Evolutionary conservation across 2,329 filamentous ascomycete species (phyloP).

Genomic region (Xylaria sp.): DNA sequence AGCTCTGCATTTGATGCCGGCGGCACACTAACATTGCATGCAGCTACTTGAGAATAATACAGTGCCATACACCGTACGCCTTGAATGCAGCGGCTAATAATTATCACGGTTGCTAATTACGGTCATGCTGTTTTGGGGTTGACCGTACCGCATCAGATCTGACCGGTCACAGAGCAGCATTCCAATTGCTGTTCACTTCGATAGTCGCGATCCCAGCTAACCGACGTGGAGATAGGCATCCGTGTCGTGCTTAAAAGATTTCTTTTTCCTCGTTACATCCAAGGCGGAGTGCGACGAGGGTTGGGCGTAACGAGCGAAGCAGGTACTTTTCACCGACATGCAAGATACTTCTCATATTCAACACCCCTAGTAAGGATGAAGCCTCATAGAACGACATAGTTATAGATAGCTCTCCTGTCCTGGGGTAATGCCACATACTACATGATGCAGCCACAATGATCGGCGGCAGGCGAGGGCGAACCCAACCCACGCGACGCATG

Average conservation of each 20-base stretch:
- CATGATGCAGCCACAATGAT: conserved; percentile 32
- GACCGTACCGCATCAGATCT: conserved; percentile 19
- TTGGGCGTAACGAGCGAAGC: conserved; percentile 10
- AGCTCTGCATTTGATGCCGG: conserved; percentile 20
- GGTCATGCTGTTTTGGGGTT: conserved; percentile 22
- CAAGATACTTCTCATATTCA: conserved; percentile 7
- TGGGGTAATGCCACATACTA: conserved; percentile 17
- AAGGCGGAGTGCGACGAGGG: conserved; percentile 21
- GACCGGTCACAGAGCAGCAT: conserved; percentile 24
- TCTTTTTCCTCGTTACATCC: conserved; percentile 31
- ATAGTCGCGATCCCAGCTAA: conserved; percentile 14
- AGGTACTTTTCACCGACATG: conserved; percentile 16
- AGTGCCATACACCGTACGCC: conserved; percentile 8
- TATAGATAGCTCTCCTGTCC: conserved; percentile 2
- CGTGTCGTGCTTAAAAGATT: conserved; percentile 22
- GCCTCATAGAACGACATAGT: conserved; percentile 18
- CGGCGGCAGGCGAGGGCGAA: conserved; percentile 30
- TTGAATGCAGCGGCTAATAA: conserved; percentile 13
- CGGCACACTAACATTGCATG: conserved; percentile 27
- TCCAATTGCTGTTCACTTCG: conserved; percentile 13
- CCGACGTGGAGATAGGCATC: conserved; percentile 9
- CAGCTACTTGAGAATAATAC: conserved; percentile 17
- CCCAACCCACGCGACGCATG: conserved; percentile 34
- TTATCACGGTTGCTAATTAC: conserved; percentile 7
- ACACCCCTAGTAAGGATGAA: not conserved